These are phyloP conservation scores for Hyphopichia homilentoma DNA, from an alignment of 805 yeast genomes.

Conservation along the genomic window DNA sequence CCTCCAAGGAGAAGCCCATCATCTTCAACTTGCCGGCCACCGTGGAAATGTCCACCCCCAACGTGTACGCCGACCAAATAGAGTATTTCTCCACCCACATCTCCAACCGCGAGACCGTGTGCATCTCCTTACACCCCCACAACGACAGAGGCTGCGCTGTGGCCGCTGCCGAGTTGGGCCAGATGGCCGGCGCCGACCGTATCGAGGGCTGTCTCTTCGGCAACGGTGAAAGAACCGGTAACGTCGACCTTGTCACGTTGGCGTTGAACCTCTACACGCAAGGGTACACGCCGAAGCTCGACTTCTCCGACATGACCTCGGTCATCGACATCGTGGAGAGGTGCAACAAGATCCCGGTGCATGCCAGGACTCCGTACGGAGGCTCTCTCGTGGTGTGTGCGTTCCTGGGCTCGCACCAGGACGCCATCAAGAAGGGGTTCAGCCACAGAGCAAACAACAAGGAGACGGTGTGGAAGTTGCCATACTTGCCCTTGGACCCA, in stretches of 20 bases:
- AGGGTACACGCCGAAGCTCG: slow-evolving; percentile 68
- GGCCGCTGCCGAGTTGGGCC: slow-evolving; percentile 83
- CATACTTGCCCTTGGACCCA: slow-evolving; percentile 83
- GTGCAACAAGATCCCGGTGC: slow-evolving; percentile 78
- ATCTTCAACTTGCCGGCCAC: slow-evolving; percentile 84
- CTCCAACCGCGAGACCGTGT: slow-evolving; percentile 62
- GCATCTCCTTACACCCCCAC: slow-evolving; percentile 78
- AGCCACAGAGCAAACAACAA: slow-evolving; percentile 43
- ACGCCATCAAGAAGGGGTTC: slow-evolving; percentile 84
- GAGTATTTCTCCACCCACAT: slow-evolving; percentile 66
- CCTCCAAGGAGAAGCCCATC: slow-evolving; percentile 60
- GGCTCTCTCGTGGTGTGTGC: slow-evolving; percentile 83
- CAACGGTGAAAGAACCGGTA: slow-evolving; percentile 86
- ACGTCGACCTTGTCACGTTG: slow-evolving; percentile 75
- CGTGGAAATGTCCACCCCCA: slow-evolving; percentile 78
- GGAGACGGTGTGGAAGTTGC: slow-evolving; percentile 60
- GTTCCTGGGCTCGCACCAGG: slow-evolving; percentile 83
- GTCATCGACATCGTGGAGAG: slow-evolving; percentile 72
- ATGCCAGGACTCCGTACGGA: slow-evolving; percentile 77
- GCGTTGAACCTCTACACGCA: slow-evolving; percentile 78
- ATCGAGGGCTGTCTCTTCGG: slow-evolving; percentile 85
- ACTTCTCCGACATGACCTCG: slow-evolving; percentile 63
- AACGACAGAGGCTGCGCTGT: slow-evolving; percentile 86
- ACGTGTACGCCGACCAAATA: slow-evolving; percentile 79
- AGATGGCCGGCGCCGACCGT: slow-evolving; percentile 83